phyloP scores from a whole-genome alignment of 208 protist species.

The Trichomonas vaginalis region DNA sequence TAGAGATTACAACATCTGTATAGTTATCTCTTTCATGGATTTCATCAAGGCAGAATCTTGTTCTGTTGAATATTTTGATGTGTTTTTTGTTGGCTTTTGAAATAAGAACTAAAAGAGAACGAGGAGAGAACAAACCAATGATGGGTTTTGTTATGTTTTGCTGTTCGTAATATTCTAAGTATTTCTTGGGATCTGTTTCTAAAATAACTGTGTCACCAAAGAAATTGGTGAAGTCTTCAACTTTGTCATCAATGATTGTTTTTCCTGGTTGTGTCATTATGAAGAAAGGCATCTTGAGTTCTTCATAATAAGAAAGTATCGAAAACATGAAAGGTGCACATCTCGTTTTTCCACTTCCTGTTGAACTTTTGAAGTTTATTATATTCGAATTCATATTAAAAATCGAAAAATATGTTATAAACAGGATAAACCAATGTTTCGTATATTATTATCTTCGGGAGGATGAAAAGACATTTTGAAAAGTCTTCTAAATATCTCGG shows the following conservation, averaged over 20 bases:
- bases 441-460: not conserved
- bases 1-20: not conserved
- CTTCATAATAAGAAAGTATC: not conserved
- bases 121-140: not conserved
- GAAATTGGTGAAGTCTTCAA: not conserved
- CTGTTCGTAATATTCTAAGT: not conserved
- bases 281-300: not conserved
- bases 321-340: not conserved
- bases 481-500: not conserved
- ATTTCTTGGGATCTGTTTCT: not conserved
- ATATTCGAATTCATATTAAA: not conserved
- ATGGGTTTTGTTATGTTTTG: not conserved
- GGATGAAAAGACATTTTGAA: not conserved
- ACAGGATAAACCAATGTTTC: not conserved
- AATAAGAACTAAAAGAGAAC: not conserved
- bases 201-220: not conserved
- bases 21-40: not conserved
- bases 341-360: not conserved
- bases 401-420: not conserved
- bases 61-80: not conserved
- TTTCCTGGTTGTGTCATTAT: not conserved
- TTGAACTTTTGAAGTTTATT: not conserved
- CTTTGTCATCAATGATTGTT: not conserved
- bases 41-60: slow-evolving; percentile 8
- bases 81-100: not conserved